Evolutionary conservation across 768 basidiomycete species (phyloP).

Genomic region (Peribolospora baueri): DNA sequence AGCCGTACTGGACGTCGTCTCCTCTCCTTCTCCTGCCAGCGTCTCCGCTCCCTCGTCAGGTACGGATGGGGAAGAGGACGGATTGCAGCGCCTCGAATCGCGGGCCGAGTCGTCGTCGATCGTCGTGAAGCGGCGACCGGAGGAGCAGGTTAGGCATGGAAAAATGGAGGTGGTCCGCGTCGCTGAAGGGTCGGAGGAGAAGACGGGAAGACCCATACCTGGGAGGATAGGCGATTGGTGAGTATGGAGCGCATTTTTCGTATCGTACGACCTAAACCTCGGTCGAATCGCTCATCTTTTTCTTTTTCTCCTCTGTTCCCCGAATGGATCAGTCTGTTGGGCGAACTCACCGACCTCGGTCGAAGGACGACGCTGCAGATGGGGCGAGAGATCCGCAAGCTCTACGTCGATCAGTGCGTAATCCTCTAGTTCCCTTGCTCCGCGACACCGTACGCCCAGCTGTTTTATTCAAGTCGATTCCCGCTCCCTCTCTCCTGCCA

Average conservation of each 20-base stretch:
- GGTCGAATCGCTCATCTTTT: no score
- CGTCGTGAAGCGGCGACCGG: background rate
- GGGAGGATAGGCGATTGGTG: constrained; percentile 3
- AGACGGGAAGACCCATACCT: background rate
- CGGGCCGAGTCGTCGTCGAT: background rate
- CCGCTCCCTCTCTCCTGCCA: background rate
- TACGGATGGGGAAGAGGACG: no score
- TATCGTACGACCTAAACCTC: no score
- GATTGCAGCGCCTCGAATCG: background rate
- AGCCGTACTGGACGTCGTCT: constrained; percentile 4
- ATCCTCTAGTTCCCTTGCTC: background rate
- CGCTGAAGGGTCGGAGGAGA: background rate
- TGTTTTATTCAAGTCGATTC: no score
- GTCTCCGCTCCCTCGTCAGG: no score
- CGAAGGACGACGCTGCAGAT: constrained; percentile 9
- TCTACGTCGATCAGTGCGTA: constrained; percentile 10
- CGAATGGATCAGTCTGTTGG: constrained; percentile 7
- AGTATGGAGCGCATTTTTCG: background rate
- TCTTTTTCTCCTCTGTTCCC: background rate
- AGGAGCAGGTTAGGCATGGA: background rate
- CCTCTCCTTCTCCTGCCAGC: background rate
- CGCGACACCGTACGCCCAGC: no score
- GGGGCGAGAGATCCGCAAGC: constrained; percentile 4
- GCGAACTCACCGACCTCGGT: constrained; percentile 13
- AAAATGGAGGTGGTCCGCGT: background rate